phyloP scores from a whole-genome alignment of 192 early-diverging fungal genomes.

The Rhizophagus sp. region DNA sequence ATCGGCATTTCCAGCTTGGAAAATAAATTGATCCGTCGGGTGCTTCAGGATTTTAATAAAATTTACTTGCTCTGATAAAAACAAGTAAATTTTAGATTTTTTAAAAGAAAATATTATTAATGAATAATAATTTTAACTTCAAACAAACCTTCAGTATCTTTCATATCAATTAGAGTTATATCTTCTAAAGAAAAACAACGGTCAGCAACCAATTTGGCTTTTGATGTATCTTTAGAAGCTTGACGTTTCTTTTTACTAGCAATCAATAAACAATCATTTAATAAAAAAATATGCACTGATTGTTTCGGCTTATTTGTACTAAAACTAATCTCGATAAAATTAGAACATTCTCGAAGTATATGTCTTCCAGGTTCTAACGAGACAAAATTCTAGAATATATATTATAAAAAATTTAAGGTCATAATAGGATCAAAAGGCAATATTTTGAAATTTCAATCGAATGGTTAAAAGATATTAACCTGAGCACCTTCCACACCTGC shows the following conservation, averaged over 20 bases:
- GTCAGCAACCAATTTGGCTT: slow-evolving; percentile 75
- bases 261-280: slow-evolving; percentile 85
- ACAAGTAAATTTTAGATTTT: neutral
- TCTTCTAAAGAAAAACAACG: slow-evolving; percentile 77
- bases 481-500: slow-evolving; percentile 62
- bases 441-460: too few relatives aligned
- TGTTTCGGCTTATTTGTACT: slow-evolving; percentile 73
- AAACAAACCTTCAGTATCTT: slow-evolving; percentile 66
- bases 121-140: neutral
- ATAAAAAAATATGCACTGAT: slow-evolving; percentile 74
- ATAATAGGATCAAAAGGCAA: too few relatives aligned
- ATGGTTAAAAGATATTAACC: slow-evolving; percentile 32
- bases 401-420: neutral
- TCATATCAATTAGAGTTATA: slow-evolving; percentile 81
- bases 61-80: slow-evolving; percentile 37
- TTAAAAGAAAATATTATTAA: neutral
- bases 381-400: slow-evolving; percentile 55
- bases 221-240: slow-evolving; percentile 39
- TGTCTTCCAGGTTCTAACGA: slow-evolving; percentile 71
- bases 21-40: slow-evolving; percentile 74
- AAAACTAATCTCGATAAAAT: slow-evolving; percentile 79
- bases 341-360: slow-evolving; percentile 70
- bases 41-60: slow-evolving; percentile 85
- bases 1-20: slow-evolving; percentile 62
- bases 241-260: slow-evolving; percentile 77